Percentiles rank a stretch among this genome's conserved stretches.
These are phyloP conservation scores for Amanita pallidorosea DNA, from an alignment of 768 basidiomycete species.

Conservation along the genomic window DNA sequence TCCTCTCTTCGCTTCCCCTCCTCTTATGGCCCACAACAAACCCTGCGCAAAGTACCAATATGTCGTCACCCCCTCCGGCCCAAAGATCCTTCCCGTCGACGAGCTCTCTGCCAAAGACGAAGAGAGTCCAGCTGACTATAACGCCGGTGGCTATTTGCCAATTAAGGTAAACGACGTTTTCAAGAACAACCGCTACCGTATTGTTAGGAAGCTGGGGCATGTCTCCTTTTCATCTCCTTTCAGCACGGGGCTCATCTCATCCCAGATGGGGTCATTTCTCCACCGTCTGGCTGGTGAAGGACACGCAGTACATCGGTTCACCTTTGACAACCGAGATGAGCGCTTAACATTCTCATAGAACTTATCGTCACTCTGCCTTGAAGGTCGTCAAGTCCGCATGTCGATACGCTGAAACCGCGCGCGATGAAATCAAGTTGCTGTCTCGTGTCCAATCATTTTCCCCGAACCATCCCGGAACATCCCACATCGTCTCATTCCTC, in stretches of 20 bases:
- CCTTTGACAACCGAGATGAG: constrained; percentile 6
- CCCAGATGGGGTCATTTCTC: constrained; percentile 90
- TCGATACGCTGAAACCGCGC: constrained; percentile 92
- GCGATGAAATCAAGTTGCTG: constrained; percentile 91
- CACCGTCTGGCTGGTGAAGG: constrained; percentile 87
- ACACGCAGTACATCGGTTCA: constrained; percentile 45
- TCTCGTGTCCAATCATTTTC: constrained; percentile 62
- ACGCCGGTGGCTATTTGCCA: constrained; percentile 70
- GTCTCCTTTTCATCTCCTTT: constrained; percentile 11
- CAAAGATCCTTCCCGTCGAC: constrained; percentile 63
- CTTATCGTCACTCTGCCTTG: constrained; percentile 73
- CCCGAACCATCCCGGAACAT: constrained; percentile 68
- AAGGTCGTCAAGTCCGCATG: constrained; percentile 94
- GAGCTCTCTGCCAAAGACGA: constrained; percentile 63
- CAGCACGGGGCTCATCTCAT: constrained; percentile 7
- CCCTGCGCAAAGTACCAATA: constrained; percentile 68
- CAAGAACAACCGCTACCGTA: constrained; percentile 73
- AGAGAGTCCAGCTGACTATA: constrained; percentile 78
- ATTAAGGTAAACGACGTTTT: constrained; percentile 78
- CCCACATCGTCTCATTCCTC: constrained; percentile 79
- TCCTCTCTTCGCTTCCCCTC: constrained; percentile 7
- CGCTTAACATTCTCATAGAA: constrained; percentile 26
- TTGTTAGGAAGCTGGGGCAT: constrained; percentile 86
- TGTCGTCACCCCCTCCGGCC: constrained; percentile 53
- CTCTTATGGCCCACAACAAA: constrained; percentile 55